A percentile compares a stretch with the other conserved stretches of the same genome.
Evolutionary conservation across 306 rosid species (phyloP).

Genomic region (Fragaria ananassa): DNA sequence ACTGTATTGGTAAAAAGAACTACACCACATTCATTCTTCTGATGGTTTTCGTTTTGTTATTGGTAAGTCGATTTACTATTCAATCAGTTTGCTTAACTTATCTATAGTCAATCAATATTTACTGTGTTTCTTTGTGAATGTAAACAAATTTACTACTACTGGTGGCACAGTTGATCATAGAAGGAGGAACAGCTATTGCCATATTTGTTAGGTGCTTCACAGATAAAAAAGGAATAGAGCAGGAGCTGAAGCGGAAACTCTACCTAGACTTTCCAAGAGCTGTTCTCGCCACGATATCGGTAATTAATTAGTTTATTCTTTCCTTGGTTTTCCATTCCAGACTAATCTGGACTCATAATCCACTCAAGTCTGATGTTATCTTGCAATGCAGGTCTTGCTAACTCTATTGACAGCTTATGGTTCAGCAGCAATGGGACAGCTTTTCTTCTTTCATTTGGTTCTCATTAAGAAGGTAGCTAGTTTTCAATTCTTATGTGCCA

Average conservation of each 20-base stretch:
- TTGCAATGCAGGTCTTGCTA: conserved; percentile 71
- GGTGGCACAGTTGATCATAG: conserved; percentile 57
- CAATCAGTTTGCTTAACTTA: conserved; percentile 16
- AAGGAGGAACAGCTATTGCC: conserved; percentile 82
- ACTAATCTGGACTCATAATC: conserved; percentile 9
- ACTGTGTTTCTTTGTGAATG: background rate
- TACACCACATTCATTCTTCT: conserved; percentile 87
- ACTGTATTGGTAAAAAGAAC: conserved; percentile 88
- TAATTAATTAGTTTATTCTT: background rate
- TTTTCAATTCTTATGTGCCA: background rate
- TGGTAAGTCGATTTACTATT: conserved; percentile 46
- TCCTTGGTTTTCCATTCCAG: background rate
- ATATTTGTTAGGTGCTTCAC: conserved; percentile 78
- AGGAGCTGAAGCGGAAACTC: conserved; percentile 60
- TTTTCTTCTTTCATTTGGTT: conserved; percentile 90
- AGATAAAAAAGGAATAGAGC: conserved; percentile 66
- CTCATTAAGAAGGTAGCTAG: conserved; percentile 74
- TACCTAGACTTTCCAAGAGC: conserved; percentile 66
- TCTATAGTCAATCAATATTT: background rate
- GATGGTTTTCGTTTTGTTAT: conserved; percentile 63
- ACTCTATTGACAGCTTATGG: conserved; percentile 69
- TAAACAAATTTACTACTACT: background rate
- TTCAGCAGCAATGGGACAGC: conserved; percentile 89
- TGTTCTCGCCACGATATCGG: conserved; percentile 71
- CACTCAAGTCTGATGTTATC: conserved; percentile 15